Base-by-base conservation (phyloP, 1,139 yeast genomes). In the Pichia sp. region DNA sequence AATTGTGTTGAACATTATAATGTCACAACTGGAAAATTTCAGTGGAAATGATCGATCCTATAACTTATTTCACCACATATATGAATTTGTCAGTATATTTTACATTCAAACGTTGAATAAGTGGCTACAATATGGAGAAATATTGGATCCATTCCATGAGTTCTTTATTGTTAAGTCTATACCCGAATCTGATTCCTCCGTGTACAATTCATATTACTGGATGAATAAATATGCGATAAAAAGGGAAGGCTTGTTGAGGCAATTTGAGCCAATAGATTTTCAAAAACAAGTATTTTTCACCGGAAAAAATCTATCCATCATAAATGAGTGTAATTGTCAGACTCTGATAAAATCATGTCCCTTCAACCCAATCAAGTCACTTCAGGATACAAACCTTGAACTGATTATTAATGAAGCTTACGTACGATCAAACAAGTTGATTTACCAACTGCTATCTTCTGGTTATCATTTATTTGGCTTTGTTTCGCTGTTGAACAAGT, bases 91-190 rank as follows among this genome's bases (percentile, higher is more conserved):
- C 0, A 83, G 95, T 45, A 67, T 63, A 34, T 84, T 84, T 45
- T 93, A 90, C 65, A 75, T 90, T 29, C 63, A 62, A 1, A 87
- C 88, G 83, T 74, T 95, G 19, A 85, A 87, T 61, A 69, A 74
- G 32, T 95, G 99, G 99, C 74, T 93, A 26, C 77, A 79, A 13
- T 75, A 78, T 54, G 99, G 99, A 0, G 75, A 76, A 4, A 76
- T 93, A 8, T 78, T 80, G 59, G 99, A 95, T 64, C 90, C 90
- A 0, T 83, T 82, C 64, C 84, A 85, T 48, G 99, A 95, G 68
- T 95, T 95, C 66, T 72, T 92, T 67, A 81, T 93, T 11, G 78
- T 82, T n/a, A 63, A 64, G 47, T 38, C 60, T 1, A 38, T 19
- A 10, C 38, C 40, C 10, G 48, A 45, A 16, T n/a, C 23, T 1